Conservation (phyloP, 1,284 basidiomycete species). For the Lentinus polychrous region DNA sequence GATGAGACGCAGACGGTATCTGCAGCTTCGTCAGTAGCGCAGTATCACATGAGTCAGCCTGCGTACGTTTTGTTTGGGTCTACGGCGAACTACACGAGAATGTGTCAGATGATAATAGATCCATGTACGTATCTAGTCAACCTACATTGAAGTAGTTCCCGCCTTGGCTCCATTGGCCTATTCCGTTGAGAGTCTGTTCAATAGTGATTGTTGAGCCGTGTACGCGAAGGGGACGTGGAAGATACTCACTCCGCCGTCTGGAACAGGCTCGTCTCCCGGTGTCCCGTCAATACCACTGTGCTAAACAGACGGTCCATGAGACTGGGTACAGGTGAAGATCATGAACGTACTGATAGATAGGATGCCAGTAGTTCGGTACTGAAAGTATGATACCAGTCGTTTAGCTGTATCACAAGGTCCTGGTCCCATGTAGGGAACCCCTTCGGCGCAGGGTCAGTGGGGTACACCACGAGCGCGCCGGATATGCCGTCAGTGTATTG, state of each 20-base stretch:
- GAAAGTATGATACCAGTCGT: slow-evolving; percentile 31
- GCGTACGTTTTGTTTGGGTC: slow-evolving; percentile 19
- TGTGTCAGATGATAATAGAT: background rate
- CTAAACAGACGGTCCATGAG: slow-evolving; percentile 9
- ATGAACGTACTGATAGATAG: slow-evolving; percentile 24
- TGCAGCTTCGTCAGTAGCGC: slow-evolving; percentile 5
- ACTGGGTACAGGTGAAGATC: background rate
- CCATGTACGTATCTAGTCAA: background rate
- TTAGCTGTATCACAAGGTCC: slow-evolving; percentile 29
- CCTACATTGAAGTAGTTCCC: slow-evolving; percentile 22
- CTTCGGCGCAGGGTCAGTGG: slow-evolving; percentile 19
- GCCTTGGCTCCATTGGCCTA: slow-evolving; percentile 25
- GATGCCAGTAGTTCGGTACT: slow-evolving; percentile 22
- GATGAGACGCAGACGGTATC: slow-evolving; percentile 46
- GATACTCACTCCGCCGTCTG: slow-evolving; percentile 25
- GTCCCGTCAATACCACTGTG: slow-evolving; percentile 26
- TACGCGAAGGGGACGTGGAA: background rate
- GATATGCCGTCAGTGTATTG: slow-evolving; percentile 40
- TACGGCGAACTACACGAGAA: slow-evolving; percentile 19
- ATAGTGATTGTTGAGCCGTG: background rate
- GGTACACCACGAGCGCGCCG: slow-evolving; percentile 25
- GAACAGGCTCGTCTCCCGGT: slow-evolving; percentile 32
- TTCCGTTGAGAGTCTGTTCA: slow-evolving; percentile 27
- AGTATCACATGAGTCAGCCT: background rate
- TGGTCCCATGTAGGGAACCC: slow-evolving; percentile 27